Conservation (phyloP, 1,139 yeast species). For the Yamadazyma conglobata region DNA sequence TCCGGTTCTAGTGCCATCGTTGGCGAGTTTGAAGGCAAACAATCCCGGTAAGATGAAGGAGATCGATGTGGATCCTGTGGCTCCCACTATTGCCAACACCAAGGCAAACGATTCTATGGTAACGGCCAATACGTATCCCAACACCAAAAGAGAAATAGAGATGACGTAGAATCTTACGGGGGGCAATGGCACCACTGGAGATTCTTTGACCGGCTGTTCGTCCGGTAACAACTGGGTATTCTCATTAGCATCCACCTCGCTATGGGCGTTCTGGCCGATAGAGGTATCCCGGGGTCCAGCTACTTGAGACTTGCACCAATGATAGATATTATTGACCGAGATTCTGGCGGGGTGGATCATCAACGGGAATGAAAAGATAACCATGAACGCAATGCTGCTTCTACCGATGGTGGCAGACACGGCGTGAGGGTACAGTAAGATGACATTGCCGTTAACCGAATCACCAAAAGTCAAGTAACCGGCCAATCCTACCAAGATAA, state of each 20-base stretch:
- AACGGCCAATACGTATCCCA: conserved; percentile 45
- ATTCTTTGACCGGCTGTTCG: conserved; percentile 10
- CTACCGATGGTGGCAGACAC: conserved; percentile 63
- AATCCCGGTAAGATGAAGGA: conserved; percentile 58
- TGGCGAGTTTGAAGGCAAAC: conserved; percentile 49
- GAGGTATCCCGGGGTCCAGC: not conserved
- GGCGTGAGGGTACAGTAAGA: conserved; percentile 58
- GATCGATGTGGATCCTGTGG: conserved; percentile 60
- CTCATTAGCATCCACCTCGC: conserved; percentile 1
- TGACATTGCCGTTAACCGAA: conserved; percentile 67
- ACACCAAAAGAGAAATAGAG: conserved; percentile 41
- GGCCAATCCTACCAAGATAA: conserved; percentile 38
- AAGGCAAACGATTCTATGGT: conserved; percentile 51
- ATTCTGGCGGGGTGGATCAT: conserved; percentile 92
- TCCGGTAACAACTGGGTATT: conserved; percentile 5
- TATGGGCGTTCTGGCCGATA: not conserved
- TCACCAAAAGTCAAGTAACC: conserved; percentile 48
- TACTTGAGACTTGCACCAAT: conserved; percentile 32
- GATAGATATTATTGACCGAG: conserved; percentile 71
- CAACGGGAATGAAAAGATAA: conserved; percentile 82
- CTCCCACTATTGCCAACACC: conserved; percentile 56
- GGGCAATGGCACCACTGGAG: conserved; percentile 50
- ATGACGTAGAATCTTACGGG: conserved; percentile 42
- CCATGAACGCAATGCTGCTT: conserved; percentile 74
- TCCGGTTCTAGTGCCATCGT: conserved; percentile 23